A percentile compares a stretch with the other conserved stretches of the same genome.
phyloP scores from a whole-genome alignment of 306 rosid species.

The Casuarina glauca region DNA sequence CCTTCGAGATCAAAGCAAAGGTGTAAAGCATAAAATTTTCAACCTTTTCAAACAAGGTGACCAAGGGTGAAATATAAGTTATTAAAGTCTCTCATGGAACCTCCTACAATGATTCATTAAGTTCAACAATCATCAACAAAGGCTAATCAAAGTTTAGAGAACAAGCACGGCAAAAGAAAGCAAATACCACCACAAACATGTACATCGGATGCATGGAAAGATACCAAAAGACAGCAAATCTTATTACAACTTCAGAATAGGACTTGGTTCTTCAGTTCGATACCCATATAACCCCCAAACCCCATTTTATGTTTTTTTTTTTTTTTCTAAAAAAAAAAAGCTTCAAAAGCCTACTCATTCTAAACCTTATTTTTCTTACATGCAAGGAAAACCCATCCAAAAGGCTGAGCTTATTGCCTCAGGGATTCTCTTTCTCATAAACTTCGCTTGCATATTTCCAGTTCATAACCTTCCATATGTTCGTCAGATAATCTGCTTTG shows the following conservation, averaged over 20 bases:
- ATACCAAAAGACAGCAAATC: neutral
- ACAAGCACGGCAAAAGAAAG: neutral
- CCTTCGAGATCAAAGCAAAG: neutral
- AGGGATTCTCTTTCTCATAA: slow-evolving; percentile 35
- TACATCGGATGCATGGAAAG: neutral
- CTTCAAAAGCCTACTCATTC: neutral
- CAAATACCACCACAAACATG: neutral
- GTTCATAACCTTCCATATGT: slow-evolving; percentile 64
- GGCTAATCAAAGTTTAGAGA: neutral
- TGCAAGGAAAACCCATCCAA: neutral
- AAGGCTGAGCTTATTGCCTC: neutral
- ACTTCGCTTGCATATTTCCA: slow-evolving; percentile 50
- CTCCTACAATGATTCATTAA: no score
- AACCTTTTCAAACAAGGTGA: neutral
- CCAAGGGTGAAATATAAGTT: neutral
- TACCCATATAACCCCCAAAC: no score
- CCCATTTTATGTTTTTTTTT: no score
- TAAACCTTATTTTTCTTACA: slow-evolving; percentile 8
- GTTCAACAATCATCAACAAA: no score
- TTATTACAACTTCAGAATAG: slow-evolving; percentile 1
- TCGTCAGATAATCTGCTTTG: slow-evolving; percentile 55
- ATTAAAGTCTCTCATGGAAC: no score
- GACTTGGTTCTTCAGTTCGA: no score
- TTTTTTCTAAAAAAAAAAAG: no score
- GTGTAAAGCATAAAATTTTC: neutral